A percentile compares a stretch with the other conserved stretches of the same genome.
These are phyloP conservation scores for Vaccinium darrowii DNA, from an alignment of 148 eudicot species.

Conservation along the genomic window DNA sequence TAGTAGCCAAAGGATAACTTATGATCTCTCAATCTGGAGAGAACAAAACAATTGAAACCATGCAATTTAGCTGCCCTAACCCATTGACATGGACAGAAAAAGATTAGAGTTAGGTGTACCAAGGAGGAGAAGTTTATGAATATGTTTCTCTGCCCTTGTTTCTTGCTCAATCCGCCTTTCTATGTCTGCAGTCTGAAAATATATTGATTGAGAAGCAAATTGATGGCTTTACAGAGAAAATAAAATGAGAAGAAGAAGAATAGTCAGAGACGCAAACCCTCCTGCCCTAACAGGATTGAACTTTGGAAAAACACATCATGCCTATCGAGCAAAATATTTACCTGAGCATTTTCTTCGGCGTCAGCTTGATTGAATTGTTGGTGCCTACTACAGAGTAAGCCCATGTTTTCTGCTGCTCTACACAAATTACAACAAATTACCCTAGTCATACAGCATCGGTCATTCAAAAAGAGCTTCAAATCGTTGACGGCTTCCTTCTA, in stretches of 20 bases:
- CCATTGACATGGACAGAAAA: neutral
- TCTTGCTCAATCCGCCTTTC: constrained; percentile 90
- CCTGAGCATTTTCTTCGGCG: constrained; percentile 74
- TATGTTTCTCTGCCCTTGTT: constrained; percentile 87
- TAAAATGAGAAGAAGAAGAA: neutral
- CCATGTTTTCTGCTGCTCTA: constrained; percentile 45
- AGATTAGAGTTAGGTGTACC: constrained; percentile 33
- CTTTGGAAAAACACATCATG: neutral
- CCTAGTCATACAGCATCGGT: constrained; percentile 20
- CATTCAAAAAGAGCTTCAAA: constrained; percentile 6
- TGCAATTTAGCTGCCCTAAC: neutral
- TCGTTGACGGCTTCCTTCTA: neutral
- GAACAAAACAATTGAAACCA: neutral
- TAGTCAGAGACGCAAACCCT: neutral
- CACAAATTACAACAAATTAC: constrained; percentile 16
- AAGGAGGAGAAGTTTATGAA: constrained; percentile 87
- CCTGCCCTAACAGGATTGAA: neutral
- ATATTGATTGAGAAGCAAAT: neutral
- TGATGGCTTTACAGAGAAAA: neutral
- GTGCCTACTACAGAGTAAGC: constrained; percentile 81
- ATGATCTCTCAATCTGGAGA: neutral
- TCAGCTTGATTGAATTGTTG: constrained; percentile 55
- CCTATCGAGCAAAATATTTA: constrained; percentile 11
- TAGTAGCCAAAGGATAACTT: neutral
- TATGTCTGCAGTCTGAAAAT: constrained; percentile 73